These are phyloP conservation scores for Lippia alba DNA, from an alignment of 305 asterid species.

Conservation along the genomic window DNA sequence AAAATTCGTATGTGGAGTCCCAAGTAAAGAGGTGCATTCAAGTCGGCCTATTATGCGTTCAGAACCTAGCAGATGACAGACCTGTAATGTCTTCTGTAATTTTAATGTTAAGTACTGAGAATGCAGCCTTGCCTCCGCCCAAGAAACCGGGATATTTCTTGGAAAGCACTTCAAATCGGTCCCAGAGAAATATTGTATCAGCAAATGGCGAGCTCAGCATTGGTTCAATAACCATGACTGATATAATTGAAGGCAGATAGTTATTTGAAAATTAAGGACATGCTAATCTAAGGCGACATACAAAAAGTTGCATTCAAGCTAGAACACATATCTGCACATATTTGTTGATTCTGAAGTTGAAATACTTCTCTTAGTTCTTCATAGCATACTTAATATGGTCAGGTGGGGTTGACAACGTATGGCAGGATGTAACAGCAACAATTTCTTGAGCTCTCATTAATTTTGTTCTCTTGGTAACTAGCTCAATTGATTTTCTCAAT, in stretches of 20 bases:
- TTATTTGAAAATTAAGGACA: too few relatives aligned
- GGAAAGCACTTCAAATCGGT: neutral
- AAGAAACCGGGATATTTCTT: constrained; percentile 29
- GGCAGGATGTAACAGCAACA: too few relatives aligned
- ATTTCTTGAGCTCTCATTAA: too few relatives aligned
- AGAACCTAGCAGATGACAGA: constrained; percentile 30
- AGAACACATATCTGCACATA: neutral
- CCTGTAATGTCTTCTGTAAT: constrained; percentile 33
- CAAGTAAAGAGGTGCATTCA: constrained; percentile 36
- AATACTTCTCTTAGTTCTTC: neutral
- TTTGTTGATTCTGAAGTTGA: neutral
- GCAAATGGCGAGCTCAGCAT: neutral
- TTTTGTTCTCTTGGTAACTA: too few relatives aligned
- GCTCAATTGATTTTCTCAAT: too few relatives aligned
- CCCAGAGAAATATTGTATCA: constrained; percentile 7
- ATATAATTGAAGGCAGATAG: constrained; percentile 34
- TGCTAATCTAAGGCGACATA: too few relatives aligned
- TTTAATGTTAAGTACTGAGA: constrained; percentile 29
- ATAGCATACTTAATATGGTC: neutral
- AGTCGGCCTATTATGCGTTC: constrained; percentile 37
- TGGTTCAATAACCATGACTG: constrained; percentile 8
- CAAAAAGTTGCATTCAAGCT: neutral
- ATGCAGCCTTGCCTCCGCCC: constrained; percentile 8
- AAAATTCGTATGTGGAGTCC: neutral
- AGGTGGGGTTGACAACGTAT: neutral